Evolutionary conservation across 768 basidiomycete genomes (phyloP).

Genomic region (Kwoniella pini): DNA sequence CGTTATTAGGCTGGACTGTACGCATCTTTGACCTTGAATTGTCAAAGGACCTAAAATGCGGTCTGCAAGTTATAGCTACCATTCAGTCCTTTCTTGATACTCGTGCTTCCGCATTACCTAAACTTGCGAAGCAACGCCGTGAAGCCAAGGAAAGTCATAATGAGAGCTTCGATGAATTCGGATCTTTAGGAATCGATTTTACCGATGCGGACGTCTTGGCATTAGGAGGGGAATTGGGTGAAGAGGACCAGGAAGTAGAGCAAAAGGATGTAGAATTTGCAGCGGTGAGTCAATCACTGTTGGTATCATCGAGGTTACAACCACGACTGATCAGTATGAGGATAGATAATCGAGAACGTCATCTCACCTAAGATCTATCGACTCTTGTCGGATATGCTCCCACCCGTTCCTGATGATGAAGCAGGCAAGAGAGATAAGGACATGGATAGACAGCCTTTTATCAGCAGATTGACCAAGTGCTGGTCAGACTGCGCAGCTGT

Average conservation of each 20-base stretch:
- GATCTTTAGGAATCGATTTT: constrained; percentile 68
- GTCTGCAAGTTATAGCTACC: constrained; percentile 63
- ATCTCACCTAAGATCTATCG: constrained; percentile 64
- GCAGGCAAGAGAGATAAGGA: constrained; percentile 31
- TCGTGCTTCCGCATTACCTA: constrained; percentile 60
- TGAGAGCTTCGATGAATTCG: constrained; percentile 72
- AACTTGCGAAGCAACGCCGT: constrained; percentile 49
- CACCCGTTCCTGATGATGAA: constrained; percentile 32
- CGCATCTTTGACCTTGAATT: constrained; percentile 59
- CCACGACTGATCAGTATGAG: too few species aligned
- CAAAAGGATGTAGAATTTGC: constrained; percentile 60
- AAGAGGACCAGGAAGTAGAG: constrained; percentile 39
- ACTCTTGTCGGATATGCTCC: constrained; percentile 61
- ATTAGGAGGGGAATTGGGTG: constrained; percentile 59
- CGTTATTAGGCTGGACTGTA: constrained; percentile 63
- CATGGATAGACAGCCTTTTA: constrained; percentile 52
- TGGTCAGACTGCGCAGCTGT: constrained; percentile 74
- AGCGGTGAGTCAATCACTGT: constrained; percentile 56
- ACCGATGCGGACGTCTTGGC: constrained; percentile 65
- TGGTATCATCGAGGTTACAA: neutral
- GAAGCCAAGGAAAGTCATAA: constrained; percentile 57
- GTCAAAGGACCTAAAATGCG: constrained; percentile 60
- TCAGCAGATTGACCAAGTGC: constrained; percentile 66
- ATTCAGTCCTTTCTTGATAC: constrained; percentile 66
- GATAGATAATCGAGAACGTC: constrained; percentile 60